phyloP scores from a whole-genome alignment of 495 filamentous ascomycete genomes.

The Endocarpon pusillum region DNA sequence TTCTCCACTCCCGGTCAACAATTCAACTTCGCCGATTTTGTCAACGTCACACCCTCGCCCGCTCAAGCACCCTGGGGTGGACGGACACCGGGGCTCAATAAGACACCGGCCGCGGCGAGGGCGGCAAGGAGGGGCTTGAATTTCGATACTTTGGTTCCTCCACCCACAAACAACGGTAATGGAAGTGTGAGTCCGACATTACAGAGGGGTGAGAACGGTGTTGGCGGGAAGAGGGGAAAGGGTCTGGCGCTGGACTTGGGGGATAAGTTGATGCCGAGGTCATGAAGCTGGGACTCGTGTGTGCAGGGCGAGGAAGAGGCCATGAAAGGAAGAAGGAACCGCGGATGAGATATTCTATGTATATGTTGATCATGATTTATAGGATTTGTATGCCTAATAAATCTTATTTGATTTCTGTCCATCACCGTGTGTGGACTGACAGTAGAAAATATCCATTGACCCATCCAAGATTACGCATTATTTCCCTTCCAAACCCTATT shows the following conservation, averaged over 20 bases:
- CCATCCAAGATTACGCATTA: too few relatives aligned
- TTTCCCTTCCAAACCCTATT: too few relatives aligned
- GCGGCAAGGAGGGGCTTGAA: slow-evolving; percentile 45
- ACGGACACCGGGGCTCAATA: slow-evolving; percentile 37
- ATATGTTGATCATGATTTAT: too few relatives aligned
- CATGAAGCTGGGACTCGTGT: too few relatives aligned
- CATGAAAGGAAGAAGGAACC: too few relatives aligned
- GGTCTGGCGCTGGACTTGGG: slow-evolving; percentile 1
- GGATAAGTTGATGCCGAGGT: neutral
- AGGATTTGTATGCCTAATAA: too few relatives aligned
- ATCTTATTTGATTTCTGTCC: too few relatives aligned
- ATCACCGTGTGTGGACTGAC: too few relatives aligned
- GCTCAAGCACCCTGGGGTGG: slow-evolving; percentile 67
- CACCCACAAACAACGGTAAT: slow-evolving; percentile 18
- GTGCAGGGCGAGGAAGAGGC: too few relatives aligned
- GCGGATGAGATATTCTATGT: too few relatives aligned
- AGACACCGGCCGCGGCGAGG: slow-evolving; percentile 40
- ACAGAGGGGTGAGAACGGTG: slow-evolving; percentile 9
- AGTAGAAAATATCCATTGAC: too few relatives aligned
- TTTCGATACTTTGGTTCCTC: slow-evolving; percentile 47
- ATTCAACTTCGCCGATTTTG: slow-evolving; percentile 93
- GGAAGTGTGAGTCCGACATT: neutral
- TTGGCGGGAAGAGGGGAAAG: neutral
- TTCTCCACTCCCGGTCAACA: slow-evolving; percentile 43
- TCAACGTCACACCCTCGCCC: slow-evolving; percentile 91